phyloP scores from a whole-genome alignment of 768 basidiomycete species.

The Xerocomus spinulosus region DNA sequence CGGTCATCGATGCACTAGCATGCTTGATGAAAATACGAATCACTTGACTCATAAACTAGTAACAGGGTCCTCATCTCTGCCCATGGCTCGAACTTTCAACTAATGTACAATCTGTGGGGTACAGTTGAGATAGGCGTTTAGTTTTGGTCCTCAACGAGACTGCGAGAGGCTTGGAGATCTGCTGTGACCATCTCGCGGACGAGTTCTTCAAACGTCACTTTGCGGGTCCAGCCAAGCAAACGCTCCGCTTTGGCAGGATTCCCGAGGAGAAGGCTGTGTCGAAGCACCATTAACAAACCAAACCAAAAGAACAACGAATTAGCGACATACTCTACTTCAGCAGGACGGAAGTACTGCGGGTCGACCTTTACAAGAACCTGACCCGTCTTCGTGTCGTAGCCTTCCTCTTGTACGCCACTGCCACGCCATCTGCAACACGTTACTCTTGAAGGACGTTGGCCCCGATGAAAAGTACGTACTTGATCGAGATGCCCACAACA shows the following conservation, averaged over 20 bases:
- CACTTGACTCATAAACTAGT: no score
- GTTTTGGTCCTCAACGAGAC: conserved; percentile 82
- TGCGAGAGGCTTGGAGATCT: conserved; percentile 69
- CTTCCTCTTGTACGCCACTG: conserved; percentile 72
- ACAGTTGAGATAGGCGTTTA: conserved; percentile 23
- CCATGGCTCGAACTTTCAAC: not conserved
- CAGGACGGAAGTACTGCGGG: conserved; percentile 87
- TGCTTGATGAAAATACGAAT: no score
- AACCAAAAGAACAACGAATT: not conserved
- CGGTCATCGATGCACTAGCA: no score
- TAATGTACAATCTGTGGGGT: not conserved
- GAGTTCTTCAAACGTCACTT: conserved; percentile 76
- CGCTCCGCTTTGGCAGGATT: conserved; percentile 89
- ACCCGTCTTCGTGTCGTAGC: conserved; percentile 63
- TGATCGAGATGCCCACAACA: conserved; percentile 60
- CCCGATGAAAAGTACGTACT: conserved; percentile 36
- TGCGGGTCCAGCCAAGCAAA: conserved; percentile 85
- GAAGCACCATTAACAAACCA: not conserved
- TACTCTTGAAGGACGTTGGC: conserved; percentile 1
- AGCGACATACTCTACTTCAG: conserved; percentile 82
- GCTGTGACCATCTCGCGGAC: conserved; percentile 90
- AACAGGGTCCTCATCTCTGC: not conserved
- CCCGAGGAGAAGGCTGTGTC: conserved; percentile 69
- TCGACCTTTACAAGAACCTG: conserved; percentile 82
- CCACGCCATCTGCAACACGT: conserved; percentile 63